These are phyloP conservation scores for Hypocrella siamensis DNA, from an alignment of 2,329 filamentous ascomycete species.

Conservation along the genomic window DNA sequence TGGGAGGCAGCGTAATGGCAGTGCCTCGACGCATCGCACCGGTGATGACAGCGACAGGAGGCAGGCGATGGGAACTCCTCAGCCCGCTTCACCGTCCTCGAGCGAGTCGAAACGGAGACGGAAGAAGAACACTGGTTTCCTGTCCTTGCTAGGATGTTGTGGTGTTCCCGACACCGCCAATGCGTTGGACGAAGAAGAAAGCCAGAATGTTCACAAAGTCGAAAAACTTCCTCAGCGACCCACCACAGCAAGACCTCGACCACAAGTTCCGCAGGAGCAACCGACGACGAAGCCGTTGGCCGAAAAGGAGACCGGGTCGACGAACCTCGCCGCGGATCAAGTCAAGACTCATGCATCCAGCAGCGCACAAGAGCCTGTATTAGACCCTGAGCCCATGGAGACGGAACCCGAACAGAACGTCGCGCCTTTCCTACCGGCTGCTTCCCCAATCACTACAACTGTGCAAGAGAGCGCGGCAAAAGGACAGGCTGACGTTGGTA, in stretches of 20 bases:
- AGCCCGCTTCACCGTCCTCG: conserved; percentile 34
- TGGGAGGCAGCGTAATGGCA: conserved; percentile 48
- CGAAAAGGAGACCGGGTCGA: conserved; percentile 31
- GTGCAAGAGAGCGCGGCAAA: conserved; percentile 10
- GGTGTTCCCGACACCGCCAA: conserved; percentile 44
- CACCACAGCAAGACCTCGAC: conserved; percentile 36
- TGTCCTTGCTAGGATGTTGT: conserved; percentile 52
- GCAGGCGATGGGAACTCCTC: conserved; percentile 31
- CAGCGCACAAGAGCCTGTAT: conserved; percentile 30
- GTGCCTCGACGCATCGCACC: conserved; percentile 49
- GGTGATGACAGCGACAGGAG: conserved; percentile 36
- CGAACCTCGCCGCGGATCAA: conserved; percentile 18
- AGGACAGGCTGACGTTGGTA: conserved; percentile 19
- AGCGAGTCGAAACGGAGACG: conserved; percentile 37
- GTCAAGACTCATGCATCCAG: conserved; percentile 28
- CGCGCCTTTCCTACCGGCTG: conserved; percentile 23
- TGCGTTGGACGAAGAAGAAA: conserved; percentile 33
- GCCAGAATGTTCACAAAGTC: conserved; percentile 39
- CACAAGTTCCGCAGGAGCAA: conserved; percentile 36
- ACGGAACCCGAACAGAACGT: conserved; percentile 31
- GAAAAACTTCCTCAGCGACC: conserved; percentile 39
- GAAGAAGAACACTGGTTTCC: conserved; percentile 37
- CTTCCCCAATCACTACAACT: conserved; percentile 19
- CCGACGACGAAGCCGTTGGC: conserved; percentile 22
- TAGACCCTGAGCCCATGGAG: conserved; percentile 22